Evolutionary conservation across 768 basidiomycete genomes (phyloP).

Genomic region (Pilatotrama ljubarskyi): DNA sequence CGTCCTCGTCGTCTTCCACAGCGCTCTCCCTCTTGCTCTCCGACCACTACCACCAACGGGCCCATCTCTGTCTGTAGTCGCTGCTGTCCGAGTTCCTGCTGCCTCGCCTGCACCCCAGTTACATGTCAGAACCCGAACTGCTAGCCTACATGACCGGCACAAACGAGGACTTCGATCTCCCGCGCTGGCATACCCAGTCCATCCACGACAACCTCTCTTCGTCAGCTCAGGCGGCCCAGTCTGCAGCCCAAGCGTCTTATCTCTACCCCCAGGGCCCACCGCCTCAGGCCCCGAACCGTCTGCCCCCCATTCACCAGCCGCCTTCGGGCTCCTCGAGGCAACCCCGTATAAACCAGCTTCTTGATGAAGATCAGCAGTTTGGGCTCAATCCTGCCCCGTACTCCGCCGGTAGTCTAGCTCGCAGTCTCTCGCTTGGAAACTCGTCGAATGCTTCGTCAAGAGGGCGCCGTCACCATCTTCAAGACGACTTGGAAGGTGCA

Average conservation of each 20-base stretch:
- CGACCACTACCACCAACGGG: constrained; percentile 13
- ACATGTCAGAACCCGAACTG: constrained; percentile 76
- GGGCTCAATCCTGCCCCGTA: constrained; percentile 47
- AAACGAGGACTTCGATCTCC: constrained; percentile 80
- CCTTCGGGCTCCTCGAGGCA: constrained; percentile 47
- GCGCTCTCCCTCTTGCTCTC: constrained; percentile 12
- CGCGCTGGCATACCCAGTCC: constrained; percentile 53
- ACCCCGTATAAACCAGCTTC: constrained; percentile 63
- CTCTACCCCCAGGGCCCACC: constrained; percentile 49
- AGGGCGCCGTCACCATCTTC: constrained; percentile 64
- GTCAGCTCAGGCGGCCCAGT: constrained; percentile 60
- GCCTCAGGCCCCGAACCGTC: constrained; percentile 45
- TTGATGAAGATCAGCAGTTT: constrained; percentile 61
- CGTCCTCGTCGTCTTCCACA: constrained; percentile 23
- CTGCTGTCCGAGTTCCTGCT: constrained; percentile 1
- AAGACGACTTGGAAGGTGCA: constrained; percentile 65
- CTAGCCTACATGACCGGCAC: constrained; percentile 67
- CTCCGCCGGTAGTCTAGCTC: constrained; percentile 56
- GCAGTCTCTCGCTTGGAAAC: constrained; percentile 67
- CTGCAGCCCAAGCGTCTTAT: constrained; percentile 48
- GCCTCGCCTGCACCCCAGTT: constrained; percentile 17
- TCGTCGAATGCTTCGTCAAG: constrained; percentile 47
- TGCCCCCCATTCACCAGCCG: constrained; percentile 52
- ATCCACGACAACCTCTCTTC: constrained; percentile 50
- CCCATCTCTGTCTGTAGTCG: constrained; percentile 1